Evolutionary conservation across 805 yeast species (phyloP).

Genomic region (Pichia scutulata): DNA sequence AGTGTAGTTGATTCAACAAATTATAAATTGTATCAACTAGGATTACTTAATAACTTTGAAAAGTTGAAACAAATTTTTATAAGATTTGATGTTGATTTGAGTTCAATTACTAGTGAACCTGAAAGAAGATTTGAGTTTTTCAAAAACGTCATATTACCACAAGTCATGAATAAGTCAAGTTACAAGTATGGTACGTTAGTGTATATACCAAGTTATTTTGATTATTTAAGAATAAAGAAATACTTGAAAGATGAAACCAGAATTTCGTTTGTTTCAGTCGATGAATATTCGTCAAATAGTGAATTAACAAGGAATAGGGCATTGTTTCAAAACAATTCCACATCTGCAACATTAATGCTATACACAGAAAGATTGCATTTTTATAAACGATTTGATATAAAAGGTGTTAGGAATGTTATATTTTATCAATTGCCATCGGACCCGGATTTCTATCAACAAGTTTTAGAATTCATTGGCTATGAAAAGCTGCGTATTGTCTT

Average conservation of each 20-base stretch:
- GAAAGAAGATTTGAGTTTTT: constrained; percentile 79
- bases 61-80: constrained; percentile 62
- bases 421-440: constrained; percentile 82
- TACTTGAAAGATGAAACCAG: constrained; percentile 58
- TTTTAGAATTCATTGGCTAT: constrained; percentile 58
- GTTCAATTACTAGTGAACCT: constrained; percentile 56
- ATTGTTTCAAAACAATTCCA: constrained; percentile 43
- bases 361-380: constrained; percentile 94
- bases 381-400: constrained; percentile 75
- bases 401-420: constrained; percentile 75
- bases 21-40: constrained; percentile 20
- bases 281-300: constrained; percentile 76
- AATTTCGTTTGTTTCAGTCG: constrained; percentile 58
- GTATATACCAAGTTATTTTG: constrained; percentile 81
- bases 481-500: constrained; percentile 29
- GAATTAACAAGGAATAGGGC: constrained; percentile 66
- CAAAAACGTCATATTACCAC: constrained; percentile 64
- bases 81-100: constrained; percentile 47
- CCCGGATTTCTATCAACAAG: constrained; percentile 75
- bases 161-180: constrained; percentile 51
- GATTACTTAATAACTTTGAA: constrained; percentile 30
- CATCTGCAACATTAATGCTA: constrained; percentile 47
- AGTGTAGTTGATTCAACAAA: constrained; percentile 53
- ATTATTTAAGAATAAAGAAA: constrained; percentile 71
- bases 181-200: constrained; percentile 70